Conservation (phyloP, 176 grass and related monocot genomes). For the Thinopyrum elongatum region DNA sequence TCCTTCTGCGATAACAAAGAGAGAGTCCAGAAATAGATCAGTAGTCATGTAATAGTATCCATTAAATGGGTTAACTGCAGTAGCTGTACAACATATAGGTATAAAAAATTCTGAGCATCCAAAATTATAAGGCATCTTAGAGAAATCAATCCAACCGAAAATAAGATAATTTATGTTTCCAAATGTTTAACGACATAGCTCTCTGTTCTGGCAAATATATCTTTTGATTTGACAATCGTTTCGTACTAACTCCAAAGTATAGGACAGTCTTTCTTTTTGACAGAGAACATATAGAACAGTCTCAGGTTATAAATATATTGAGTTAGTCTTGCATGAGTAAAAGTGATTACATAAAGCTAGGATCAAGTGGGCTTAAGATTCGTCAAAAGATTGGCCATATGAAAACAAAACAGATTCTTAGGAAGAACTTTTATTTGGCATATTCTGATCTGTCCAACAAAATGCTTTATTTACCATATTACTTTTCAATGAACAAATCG, state of each 20-base stretch:
- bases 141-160: neutral
- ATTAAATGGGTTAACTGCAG: neutral
- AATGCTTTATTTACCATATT: neutral
- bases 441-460: neutral
- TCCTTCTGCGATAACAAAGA: slow-evolving; percentile 58
- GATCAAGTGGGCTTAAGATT: neutral
- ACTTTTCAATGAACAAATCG: neutral
- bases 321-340: neutral
- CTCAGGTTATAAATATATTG: neutral
- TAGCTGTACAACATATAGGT: neutral
- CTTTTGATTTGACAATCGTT: neutral
- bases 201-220: neutral
- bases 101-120: neutral
- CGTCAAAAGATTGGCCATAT: neutral
- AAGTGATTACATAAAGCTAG: neutral
- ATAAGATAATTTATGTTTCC: neutral
- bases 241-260: neutral
- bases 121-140: neutral
- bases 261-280: neutral
- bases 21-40: slow-evolving; percentile 2
- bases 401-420: neutral
- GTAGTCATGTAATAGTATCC: neutral
- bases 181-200: neutral
- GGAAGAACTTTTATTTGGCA: neutral
- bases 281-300: neutral